Base-by-base conservation (phyloP, 306 rosid genomes). In the Cicer chorassanicum region DNA sequence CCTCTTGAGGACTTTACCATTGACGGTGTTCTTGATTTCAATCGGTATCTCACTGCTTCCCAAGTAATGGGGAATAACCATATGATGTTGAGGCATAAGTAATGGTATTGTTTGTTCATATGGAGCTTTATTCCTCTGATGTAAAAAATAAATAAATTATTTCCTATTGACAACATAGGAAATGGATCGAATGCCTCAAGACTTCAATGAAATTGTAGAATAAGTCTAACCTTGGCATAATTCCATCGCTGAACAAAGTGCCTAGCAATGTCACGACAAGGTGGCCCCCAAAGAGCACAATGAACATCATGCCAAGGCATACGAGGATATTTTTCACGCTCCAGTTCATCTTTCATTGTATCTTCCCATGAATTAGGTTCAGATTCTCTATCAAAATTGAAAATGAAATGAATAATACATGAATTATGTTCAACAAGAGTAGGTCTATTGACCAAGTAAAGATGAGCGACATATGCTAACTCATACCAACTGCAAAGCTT, bases 291-390 rank as follows among this genome's bases (percentile, higher is more conserved):
- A 70, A 95, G 90, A 80, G 98, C 97, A 80, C 99, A 95, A 53
- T 92, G 98, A 75, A 95, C 98, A 68, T 95, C 99, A 79, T 95
- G 98, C 99, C 99, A 95, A 70, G 99, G 99, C 99, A 95, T 92
- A 29, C 99, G 98, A 36, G 99, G 99, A 83, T 89, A 92, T 70
- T 85, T 95, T 68, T 16, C 69, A 29, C 99, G 98, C 21, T 90
- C 98, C 79, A 95, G 77, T 88, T 95, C 99, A 87, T 95, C 98
- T 85, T 83, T 95, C 96, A 90, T 92, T 45, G 97, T 82, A 81
- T 95, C 99, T 80, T 95, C 99, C 99, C 99, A 95, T 19, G 98
- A 90, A 84, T 95, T 95, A 72, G 99, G 99, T 79, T 95, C 99
- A 62, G 99, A 95, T 78, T 95, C 99, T 86, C 99, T 92, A 82